Evolutionary conservation across 2,329 filamentous ascomycete species (phyloP).

Genomic region (Nothophaeocryptopus gaeumannii): DNA sequence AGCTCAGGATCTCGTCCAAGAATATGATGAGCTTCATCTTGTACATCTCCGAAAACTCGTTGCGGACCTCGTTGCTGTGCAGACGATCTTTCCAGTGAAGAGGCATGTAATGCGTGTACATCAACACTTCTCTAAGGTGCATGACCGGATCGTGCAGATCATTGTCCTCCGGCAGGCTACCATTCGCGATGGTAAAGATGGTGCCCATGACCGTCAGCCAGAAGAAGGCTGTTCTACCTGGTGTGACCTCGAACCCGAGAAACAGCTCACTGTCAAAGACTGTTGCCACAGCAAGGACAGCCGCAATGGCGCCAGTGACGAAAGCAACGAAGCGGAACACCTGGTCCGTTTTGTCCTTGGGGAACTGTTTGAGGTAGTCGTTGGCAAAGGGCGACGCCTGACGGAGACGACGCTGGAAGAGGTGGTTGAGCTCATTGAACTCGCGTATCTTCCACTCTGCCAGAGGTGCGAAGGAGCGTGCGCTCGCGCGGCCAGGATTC

Average conservation of each 20-base stretch:
- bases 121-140: conserved; percentile 81
- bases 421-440: conserved; percentile 92
- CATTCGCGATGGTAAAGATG: conserved; percentile 78
- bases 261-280: conserved; percentile 90
- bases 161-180: conserved; percentile 79
- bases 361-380: conserved; percentile 91
- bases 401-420: conserved; percentile 84
- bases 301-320: conserved; percentile 78
- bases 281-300: conserved; percentile 78
- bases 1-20: conserved; percentile 84
- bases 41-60: conserved; percentile 86
- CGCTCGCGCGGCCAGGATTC: conserved; percentile 82
- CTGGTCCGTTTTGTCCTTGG: conserved; percentile 89
- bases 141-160: conserved; percentile 89
- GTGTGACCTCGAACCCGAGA: conserved; percentile 85
- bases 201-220: conserved; percentile 81
- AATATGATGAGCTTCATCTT: conserved; percentile 92
- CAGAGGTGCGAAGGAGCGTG: conserved; percentile 84
- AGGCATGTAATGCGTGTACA: conserved; percentile 89
- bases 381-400: conserved; percentile 95
- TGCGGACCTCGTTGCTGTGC: conserved; percentile 91
- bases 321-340: conserved; percentile 82
- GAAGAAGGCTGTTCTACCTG: conserved; percentile 83
- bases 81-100: conserved; percentile 83
- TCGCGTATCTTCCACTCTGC: conserved; percentile 98